Evolutionary conservation across 164 flowering plant genomes (phyloP).

Genomic region (Chloranthus sessilifolius): DNA sequence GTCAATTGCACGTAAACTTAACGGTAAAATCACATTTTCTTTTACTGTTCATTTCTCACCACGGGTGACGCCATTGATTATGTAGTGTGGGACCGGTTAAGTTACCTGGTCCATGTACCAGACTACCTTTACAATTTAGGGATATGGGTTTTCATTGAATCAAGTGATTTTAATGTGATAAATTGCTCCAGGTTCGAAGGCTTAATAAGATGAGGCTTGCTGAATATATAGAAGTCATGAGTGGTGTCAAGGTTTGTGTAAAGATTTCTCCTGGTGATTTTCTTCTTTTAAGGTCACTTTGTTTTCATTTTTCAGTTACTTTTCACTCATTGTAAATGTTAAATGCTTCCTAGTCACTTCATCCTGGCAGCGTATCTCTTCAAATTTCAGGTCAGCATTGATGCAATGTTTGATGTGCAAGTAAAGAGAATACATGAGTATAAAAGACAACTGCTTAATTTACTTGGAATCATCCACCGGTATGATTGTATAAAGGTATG

Average conservation of each 20-base stretch:
- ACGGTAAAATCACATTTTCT: too few species aligned
- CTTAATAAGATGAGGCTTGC: conserved; percentile 51
- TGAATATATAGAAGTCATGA: conserved; percentile 47
- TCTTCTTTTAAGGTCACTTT: not conserved
- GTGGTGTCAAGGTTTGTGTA: conserved; percentile 38
- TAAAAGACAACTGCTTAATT: conserved; percentile 46
- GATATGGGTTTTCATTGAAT: too few species aligned
- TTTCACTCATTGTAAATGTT: not conserved
- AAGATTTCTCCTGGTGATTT: not conserved
- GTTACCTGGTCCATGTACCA: too few species aligned
- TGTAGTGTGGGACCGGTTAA: too few species aligned
- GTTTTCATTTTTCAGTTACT: not conserved
- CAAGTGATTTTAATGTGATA: not conserved
- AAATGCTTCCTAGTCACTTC: conserved; percentile 3
- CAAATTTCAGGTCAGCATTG: conserved; percentile 33
- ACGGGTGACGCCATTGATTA: too few species aligned
- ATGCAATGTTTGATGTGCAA: conserved; percentile 58
- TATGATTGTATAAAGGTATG: conserved; percentile 47
- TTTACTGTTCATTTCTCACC: too few species aligned
- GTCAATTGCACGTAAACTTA: too few species aligned
- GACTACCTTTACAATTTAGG: too few species aligned
- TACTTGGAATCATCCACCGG: conserved; percentile 42
- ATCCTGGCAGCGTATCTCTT: not conserved
- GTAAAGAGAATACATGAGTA: conserved; percentile 51
- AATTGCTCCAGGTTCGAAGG: conserved; percentile 30